Conservation (phyloP, 208 protist genomes). For the Acanthamoeba healyi region DNA sequence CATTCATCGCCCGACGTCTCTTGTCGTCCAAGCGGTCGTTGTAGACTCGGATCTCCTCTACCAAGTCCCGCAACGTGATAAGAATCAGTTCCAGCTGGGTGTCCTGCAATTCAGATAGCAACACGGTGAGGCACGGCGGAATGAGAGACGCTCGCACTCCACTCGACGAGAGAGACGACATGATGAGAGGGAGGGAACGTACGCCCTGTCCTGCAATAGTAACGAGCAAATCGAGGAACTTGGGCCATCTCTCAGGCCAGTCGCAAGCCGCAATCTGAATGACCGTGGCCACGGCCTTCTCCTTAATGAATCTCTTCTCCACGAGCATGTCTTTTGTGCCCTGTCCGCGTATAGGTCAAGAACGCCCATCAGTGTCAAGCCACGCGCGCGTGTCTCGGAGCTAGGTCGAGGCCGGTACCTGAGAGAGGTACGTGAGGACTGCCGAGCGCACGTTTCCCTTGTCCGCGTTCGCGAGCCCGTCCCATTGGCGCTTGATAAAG, state of each 20-base stretch:
- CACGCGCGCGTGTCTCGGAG: background rate
- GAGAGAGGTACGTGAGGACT: conserved; percentile 2
- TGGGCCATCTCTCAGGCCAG: background rate
- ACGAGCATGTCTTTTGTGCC: background rate
- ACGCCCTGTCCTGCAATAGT: conserved; percentile 18
- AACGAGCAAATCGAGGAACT: conserved; percentile 33
- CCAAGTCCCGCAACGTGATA: conserved; percentile 15
- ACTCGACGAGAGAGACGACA: background rate
- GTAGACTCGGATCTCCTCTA: conserved; percentile 15
- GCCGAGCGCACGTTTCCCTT: background rate
- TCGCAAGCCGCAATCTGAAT: conserved; percentile 2
- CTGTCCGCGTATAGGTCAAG: background rate
- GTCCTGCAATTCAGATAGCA: background rate
- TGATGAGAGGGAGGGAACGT: background rate
- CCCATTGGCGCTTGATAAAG: conserved; percentile 4
- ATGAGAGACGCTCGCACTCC: background rate
- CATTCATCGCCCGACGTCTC: background rate
- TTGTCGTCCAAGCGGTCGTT: conserved; percentile 16
- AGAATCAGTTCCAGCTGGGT: conserved; percentile 57
- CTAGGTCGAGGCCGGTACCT: background rate
- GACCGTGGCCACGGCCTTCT: conserved; percentile 17
- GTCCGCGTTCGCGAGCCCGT: background rate
- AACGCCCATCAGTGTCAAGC: background rate
- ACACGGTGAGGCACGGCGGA: background rate
- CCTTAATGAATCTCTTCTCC: conserved; percentile 68